Conservation (phyloP, 2,329 filamentous ascomycete genomes). For the Colletotrichum somersetense region DNA sequence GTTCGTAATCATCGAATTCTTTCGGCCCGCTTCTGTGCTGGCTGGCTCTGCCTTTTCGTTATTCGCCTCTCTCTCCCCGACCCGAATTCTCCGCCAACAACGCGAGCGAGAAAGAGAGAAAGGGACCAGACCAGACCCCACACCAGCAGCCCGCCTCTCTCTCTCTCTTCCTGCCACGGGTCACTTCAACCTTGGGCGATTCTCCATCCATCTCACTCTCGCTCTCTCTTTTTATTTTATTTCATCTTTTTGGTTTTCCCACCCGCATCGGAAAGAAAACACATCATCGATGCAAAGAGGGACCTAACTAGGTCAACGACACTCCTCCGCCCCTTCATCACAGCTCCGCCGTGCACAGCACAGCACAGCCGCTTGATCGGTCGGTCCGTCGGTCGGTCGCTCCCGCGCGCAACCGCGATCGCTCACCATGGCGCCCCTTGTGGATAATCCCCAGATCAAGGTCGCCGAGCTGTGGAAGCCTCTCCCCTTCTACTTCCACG, state of each 20-base stretch:
- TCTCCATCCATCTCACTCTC: background rate
- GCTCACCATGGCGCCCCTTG: constrained; percentile 78
- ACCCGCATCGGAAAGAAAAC: constrained; percentile 12
- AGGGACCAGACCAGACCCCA: background rate
- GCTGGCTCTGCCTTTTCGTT: background rate
- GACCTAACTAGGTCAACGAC: background rate
- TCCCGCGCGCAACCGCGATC: constrained; percentile 21
- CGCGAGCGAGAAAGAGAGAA: constrained; percentile 6
- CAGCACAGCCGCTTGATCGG: constrained; percentile 4
- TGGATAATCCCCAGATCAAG: constrained; percentile 92
- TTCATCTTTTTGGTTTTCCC: background rate
- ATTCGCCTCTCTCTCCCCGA: constrained; percentile 3
- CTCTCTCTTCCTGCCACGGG: constrained; percentile 12
- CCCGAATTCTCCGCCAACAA: constrained; percentile 11
- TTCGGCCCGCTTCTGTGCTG: constrained; percentile 15
- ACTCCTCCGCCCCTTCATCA: background rate
- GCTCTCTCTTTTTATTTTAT: background rate
- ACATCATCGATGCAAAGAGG: constrained; percentile 13
- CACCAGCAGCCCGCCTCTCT: background rate
- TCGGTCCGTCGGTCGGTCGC: constrained; percentile 2
- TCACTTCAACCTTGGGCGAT: constrained; percentile 9
- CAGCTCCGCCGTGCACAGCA: background rate
- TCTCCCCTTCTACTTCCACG: constrained; percentile 82
- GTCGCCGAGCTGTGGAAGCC: constrained; percentile 90
- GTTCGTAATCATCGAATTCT: constrained; percentile 15